Conservation (phyloP, 352 stramenopile genomes). For the Sclerospora graminicola region DNA sequence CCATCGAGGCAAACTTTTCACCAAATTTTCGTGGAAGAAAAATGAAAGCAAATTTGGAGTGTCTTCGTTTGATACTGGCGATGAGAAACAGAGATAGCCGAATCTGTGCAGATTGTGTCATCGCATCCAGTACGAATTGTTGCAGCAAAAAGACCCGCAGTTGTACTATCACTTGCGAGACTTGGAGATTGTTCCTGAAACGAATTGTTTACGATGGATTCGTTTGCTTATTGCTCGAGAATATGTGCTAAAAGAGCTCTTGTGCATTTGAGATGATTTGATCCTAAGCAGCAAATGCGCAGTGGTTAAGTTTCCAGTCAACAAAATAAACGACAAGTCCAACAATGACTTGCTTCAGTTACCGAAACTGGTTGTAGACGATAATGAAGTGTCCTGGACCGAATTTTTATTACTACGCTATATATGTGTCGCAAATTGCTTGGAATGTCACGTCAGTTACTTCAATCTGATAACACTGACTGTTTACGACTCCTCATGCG, state of each 20-base stretch:
- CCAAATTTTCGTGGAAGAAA: conserved; percentile 12
- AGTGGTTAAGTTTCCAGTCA: conserved; percentile 27
- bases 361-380: conserved; percentile 15
- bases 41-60: conserved; percentile 17
- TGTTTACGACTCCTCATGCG: conserved; percentile 72
- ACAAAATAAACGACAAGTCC: conserved; percentile 20
- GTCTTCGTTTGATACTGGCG: conserved; percentile 6
- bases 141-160: conserved; percentile 73
- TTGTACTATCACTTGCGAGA: conserved; percentile 74
- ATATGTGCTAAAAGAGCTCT: conserved; percentile 48
- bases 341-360: conserved; percentile 30
- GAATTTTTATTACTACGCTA: conserved; percentile 62
- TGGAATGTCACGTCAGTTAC: conserved; percentile 42
- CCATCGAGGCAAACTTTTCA: conserved; percentile 9
- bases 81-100: conserved; percentile 13
- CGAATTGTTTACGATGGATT: conserved; percentile 75
- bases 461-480: conserved; percentile 45
- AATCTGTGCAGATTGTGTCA: conserved; percentile 57
- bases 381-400: conserved; percentile 25
- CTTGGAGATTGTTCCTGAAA: conserved; percentile 69
- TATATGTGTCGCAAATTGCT: conserved; percentile 58
- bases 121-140: conserved; percentile 63
- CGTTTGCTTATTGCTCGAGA: conserved; percentile 71
- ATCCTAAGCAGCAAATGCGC: conserved; percentile 30
- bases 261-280: conserved; percentile 64